phyloP scores from a whole-genome alignment of 2,329 filamentous ascomycete species.

The Fusarium siculi region DNA sequence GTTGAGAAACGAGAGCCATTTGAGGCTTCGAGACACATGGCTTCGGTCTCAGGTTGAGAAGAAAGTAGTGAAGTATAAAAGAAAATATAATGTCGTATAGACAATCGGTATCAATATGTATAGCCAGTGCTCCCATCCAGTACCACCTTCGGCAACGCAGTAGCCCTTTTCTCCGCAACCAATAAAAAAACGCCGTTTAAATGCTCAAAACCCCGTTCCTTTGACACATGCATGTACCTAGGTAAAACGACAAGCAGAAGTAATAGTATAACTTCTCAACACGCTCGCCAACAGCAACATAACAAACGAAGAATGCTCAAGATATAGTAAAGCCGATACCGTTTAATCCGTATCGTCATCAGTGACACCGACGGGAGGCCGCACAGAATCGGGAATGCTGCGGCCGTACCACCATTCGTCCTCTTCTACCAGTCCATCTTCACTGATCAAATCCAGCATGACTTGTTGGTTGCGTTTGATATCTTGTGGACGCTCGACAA shows the following conservation, averaged over 20 bases:
- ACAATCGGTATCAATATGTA: slow-evolving; percentile 42
- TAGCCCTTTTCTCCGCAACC: slow-evolving; percentile 37
- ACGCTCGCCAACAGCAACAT: slow-evolving; percentile 27
- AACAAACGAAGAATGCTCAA: slow-evolving; percentile 24
- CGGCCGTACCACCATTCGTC: slow-evolving; percentile 72
- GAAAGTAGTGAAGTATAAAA: background rate
- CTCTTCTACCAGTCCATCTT: slow-evolving; percentile 67
- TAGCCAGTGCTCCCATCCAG: slow-evolving; percentile 33
- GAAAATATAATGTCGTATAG: slow-evolving; percentile 28
- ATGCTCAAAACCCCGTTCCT: slow-evolving; percentile 45
- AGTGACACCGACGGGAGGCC: slow-evolving; percentile 59
- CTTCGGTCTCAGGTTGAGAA: background rate
- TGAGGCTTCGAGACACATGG: background rate
- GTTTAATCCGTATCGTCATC: slow-evolving; percentile 61
- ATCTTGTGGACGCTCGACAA: slow-evolving; percentile 67
- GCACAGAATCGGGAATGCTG: slow-evolving; percentile 63
- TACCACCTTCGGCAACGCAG: slow-evolving; percentile 29
- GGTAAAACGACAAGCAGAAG: slow-evolving; percentile 22
- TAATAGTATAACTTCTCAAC: slow-evolving; percentile 24
- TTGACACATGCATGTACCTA: slow-evolving; percentile 38
- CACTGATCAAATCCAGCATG: slow-evolving; percentile 71
- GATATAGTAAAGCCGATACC: slow-evolving; percentile 18
- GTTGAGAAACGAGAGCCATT: background rate
- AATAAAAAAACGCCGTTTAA: slow-evolving; percentile 45
- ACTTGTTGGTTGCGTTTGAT: slow-evolving; percentile 73